phyloP scores from a whole-genome alignment of 1,139 yeast species.

The Diutina siamensis region DNA sequence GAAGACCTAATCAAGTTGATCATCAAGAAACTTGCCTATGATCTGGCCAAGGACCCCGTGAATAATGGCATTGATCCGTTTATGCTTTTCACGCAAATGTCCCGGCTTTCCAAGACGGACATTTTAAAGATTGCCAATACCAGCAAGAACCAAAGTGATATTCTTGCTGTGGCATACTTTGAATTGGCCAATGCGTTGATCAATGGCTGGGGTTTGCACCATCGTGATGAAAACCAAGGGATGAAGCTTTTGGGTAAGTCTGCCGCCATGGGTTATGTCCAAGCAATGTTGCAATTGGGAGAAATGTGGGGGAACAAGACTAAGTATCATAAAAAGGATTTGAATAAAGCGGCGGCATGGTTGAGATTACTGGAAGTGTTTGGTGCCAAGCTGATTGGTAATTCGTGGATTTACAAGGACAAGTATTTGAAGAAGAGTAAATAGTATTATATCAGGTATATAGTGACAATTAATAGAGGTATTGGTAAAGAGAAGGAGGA shows the following conservation, averaged over 20 bases:
- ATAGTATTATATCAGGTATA: no score
- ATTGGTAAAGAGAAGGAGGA: no score
- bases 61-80: slow-evolving; percentile 20
- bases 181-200: slow-evolving; percentile 53
- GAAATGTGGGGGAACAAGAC: slow-evolving; percentile 55
- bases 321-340: slow-evolving; percentile 44
- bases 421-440: slow-evolving; percentile 49
- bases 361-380: slow-evolving; percentile 53
- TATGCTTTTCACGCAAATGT: slow-evolving; percentile 17
- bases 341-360: slow-evolving; percentile 59
- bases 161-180: slow-evolving; percentile 23
- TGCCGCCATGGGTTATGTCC: slow-evolving; percentile 57
- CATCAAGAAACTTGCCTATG: slow-evolving; percentile 14
- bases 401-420: slow-evolving; percentile 69
- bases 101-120: slow-evolving; percentile 17
- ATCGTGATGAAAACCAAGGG: slow-evolving; percentile 45
- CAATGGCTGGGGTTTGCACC: slow-evolving; percentile 46
- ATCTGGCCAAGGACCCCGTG: background rate
- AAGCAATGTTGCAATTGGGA: slow-evolving; percentile 65
- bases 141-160: slow-evolving; percentile 19
- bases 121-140: slow-evolving; percentile 18
- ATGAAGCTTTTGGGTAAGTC: slow-evolving; percentile 52
- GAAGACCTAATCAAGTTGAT: slow-evolving; percentile 23
- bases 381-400: slow-evolving; percentile 58
- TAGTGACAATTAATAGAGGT: no score